These are phyloP conservation scores for Trichocomaceae sp. DNA, from an alignment of 2,329 filamentous ascomycete genomes.

Conservation along the genomic window DNA sequence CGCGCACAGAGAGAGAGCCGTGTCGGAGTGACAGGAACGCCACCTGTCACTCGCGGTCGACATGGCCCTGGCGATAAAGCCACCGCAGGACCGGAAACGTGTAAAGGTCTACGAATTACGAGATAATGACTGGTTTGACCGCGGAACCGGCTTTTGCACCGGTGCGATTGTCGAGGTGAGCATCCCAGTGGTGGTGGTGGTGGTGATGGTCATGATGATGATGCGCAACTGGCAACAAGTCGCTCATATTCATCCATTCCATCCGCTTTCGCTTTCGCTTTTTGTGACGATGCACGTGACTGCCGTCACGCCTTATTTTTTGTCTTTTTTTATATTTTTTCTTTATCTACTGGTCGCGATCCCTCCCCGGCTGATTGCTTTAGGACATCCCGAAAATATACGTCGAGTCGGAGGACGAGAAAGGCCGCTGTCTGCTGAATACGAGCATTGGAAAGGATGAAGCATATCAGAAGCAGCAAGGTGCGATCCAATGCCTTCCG, in stretches of 20 bases:
- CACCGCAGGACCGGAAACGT: slow-evolving; percentile 51
- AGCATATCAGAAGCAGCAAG: slow-evolving; percentile 97
- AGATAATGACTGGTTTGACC: slow-evolving; percentile 98
- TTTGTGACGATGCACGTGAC: neutral
- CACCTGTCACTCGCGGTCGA: slow-evolving; percentile 28
- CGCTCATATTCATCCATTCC: neutral
- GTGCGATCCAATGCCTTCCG: slow-evolving; percentile 37
- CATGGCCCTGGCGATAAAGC: slow-evolving; percentile 45
- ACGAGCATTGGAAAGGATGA: slow-evolving; percentile 89
- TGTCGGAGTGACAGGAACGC: slow-evolving; percentile 35
- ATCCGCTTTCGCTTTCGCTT: neutral
- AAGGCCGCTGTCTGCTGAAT: slow-evolving; percentile 74
- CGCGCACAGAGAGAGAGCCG: neutral
- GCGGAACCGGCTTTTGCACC: slow-evolving; percentile 91
- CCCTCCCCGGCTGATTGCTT: slow-evolving; percentile 18
- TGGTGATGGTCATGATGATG: neutral
- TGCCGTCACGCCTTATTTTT: neutral
- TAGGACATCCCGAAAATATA: slow-evolving; percentile 80
- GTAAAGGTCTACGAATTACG: slow-evolving; percentile 99
- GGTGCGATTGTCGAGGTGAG: slow-evolving; percentile 68
- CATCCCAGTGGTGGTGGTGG: no score
- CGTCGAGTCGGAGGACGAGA: slow-evolving; percentile 90
- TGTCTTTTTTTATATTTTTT: slow-evolving; percentile 3
- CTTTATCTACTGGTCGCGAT: neutral
- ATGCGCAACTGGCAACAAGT: slow-evolving; percentile 8